Evolutionary conservation across 345 rosid genomes (phyloP).

Genomic region (Acer negundo): DNA sequence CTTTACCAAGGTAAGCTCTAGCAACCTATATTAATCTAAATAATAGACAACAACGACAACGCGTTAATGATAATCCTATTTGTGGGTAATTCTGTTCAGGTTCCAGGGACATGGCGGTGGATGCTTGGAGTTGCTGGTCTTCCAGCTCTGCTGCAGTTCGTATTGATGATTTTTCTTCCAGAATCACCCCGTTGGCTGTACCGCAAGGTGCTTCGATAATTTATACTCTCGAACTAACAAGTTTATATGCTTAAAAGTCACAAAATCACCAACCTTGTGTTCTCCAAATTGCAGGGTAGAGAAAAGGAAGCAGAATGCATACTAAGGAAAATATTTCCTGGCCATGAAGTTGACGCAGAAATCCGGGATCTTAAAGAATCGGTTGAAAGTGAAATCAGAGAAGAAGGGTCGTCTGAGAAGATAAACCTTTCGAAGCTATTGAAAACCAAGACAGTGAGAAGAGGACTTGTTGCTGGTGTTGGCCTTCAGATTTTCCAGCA

Average conservation of each 20-base stretch:
- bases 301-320: conserved; percentile 73
- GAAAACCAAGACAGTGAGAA: conserved; percentile 65
- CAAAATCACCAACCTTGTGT: not conserved
- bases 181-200: conserved; percentile 94
- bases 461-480: conserved; percentile 84
- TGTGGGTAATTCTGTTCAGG: conserved; percentile 36
- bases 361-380: conserved; percentile 68
- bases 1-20: conserved; percentile 54
- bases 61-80: not conserved
- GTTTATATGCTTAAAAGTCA: not conserved
- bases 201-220: conserved; percentile 54
- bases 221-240: not conserved
- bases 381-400: conserved; percentile 53
- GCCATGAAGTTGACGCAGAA: conserved; percentile 62
- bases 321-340: conserved; percentile 57
- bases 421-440: conserved; percentile 52
- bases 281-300: conserved; percentile 51
- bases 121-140: conserved; percentile 89
- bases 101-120: conserved; percentile 88
- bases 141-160: conserved; percentile 81
- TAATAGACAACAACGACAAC: too few species aligned
- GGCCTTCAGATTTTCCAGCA: conserved; percentile 89
- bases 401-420: conserved; percentile 56
- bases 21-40: not conserved
- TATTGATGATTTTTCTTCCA: conserved; percentile 71